Percentiles rank a stretch among this genome's conserved stretches.
Evolutionary conservation across 345 rosid species (phyloP).

Genomic region (Aegle marmelos): DNA sequence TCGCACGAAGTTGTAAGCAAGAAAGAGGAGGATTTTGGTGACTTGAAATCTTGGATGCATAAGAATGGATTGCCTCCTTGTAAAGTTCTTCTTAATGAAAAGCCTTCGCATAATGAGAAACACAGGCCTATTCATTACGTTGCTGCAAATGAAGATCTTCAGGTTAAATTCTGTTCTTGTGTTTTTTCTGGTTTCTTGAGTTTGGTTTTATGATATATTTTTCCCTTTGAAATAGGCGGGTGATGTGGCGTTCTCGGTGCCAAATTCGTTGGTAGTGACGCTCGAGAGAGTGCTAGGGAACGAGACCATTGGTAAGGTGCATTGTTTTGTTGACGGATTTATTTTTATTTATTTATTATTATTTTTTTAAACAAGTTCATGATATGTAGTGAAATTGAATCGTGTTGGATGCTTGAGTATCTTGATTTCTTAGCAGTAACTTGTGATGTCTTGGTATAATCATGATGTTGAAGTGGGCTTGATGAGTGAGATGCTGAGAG

Average conservation of each 20-base stretch:
- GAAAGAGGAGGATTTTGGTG: conserved; percentile 48
- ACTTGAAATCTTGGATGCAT: conserved; percentile 94
- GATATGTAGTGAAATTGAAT: no score
- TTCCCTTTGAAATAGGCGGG: conserved; percentile 49
- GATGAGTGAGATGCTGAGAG: no score
- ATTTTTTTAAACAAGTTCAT: no score
- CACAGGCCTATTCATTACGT: conserved; percentile 77
- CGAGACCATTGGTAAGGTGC: conserved; percentile 82
- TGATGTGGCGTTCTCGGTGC: conserved; percentile 85
- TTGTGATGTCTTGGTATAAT: no score
- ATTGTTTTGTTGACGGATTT: conserved; percentile 2
- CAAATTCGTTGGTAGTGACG: conserved; percentile 83
- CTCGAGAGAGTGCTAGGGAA: conserved; percentile 95
- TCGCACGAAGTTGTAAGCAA: conserved; percentile 43
- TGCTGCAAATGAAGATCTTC: conserved; percentile 89
- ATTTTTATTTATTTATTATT: no score
- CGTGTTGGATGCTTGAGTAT: no score
- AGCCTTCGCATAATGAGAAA: conserved; percentile 62
- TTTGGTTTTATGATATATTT: not conserved
- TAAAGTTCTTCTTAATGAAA: conserved; percentile 74
- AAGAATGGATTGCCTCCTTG: conserved; percentile 87
- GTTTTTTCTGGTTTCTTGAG: not conserved
- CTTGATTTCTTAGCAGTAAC: no score
- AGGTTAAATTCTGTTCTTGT: conserved; percentile 34
- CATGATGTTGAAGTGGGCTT: no score